These are phyloP conservation scores for Talaromyces sp. DNA, from an alignment of 2,329 filamentous ascomycete genomes.

Conservation along the genomic window DNA sequence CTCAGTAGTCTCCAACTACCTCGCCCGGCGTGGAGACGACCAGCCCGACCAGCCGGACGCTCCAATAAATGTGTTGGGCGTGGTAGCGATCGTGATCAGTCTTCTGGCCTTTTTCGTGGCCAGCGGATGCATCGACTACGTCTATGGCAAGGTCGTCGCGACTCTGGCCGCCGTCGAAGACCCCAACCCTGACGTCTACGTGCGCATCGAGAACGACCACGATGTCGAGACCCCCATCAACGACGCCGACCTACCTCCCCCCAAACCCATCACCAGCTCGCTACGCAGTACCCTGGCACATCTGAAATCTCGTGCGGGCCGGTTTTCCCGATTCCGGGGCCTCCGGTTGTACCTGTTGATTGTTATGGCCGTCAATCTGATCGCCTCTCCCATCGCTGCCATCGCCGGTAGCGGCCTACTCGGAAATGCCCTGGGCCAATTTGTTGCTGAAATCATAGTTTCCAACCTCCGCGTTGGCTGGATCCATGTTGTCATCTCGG, in stretches of 20 bases:
- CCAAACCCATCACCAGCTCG: conserved; percentile 57
- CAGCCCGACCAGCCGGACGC: background rate
- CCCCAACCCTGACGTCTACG: conserved; percentile 48
- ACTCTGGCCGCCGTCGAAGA: conserved; percentile 62
- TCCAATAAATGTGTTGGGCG: background rate
- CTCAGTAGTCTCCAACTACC: conserved; percentile 1
- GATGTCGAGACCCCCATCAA: conserved; percentile 30
- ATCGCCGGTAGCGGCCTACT: conserved; percentile 28
- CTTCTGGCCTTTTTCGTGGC: background rate
- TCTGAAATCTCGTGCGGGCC: conserved; percentile 60
- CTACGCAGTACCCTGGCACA: conserved; percentile 56
- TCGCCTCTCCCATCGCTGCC: conserved; percentile 43
- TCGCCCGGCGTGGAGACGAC: conserved; percentile 2
- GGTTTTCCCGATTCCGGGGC: conserved; percentile 65
- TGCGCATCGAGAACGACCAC: conserved; percentile 41
- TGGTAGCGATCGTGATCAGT: conserved; percentile 1
- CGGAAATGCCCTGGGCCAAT: conserved; percentile 44
- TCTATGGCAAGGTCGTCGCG: conserved; percentile 54
- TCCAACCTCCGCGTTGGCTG: conserved; percentile 69
- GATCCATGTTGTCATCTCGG: conserved; percentile 80
- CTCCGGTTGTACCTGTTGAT: conserved; percentile 48
- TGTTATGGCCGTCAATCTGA: conserved; percentile 36
- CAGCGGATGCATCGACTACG: conserved; percentile 44
- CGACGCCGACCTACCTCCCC: conserved; percentile 35
- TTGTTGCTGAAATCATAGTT: conserved; percentile 56